Evolutionary conservation across 176 grass and related monocot genomes (phyloP).

Genomic region (Tuctoria greenei): DNA sequence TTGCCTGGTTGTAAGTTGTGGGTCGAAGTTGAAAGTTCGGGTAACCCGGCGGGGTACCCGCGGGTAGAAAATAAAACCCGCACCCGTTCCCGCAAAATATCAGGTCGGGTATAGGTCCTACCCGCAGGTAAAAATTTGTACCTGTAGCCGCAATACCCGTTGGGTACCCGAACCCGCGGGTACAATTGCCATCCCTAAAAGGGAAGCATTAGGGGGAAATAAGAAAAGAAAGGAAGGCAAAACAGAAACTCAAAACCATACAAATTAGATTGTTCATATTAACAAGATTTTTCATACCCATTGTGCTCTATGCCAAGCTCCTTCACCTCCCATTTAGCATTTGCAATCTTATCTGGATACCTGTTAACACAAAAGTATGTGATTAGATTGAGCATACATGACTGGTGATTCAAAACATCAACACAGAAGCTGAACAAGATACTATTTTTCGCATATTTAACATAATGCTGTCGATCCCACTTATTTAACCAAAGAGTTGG

Average conservation of each 20-base stretch:
- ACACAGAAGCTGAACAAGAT: conserved; percentile 27
- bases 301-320: conserved; percentile 99
- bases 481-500: background rate
- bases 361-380: conserved; percentile 45
- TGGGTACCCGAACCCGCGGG: no score
- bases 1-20: no score
- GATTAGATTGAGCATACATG: conserved; percentile 23
- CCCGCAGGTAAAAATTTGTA: no score
- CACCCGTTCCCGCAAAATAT: no score
- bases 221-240: background rate
- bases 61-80: no score
- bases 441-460: conserved; percentile 9
- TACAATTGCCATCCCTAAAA: no score
- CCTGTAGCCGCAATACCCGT: no score
- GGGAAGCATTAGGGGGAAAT: no score
- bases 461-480: conserved; percentile 4
- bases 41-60: no score
- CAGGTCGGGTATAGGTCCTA: no score
- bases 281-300: conserved; percentile 54
- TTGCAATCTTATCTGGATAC: conserved; percentile 94
- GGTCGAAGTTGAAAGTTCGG: no score
- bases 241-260: conserved; percentile 19
- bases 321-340: conserved; percentile 99
- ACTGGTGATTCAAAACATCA: conserved; percentile 16
- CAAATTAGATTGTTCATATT: conserved; percentile 19